Base-by-base conservation (phyloP, 164 flowering plant species). In the Dillenia suffruticosa region DNA sequence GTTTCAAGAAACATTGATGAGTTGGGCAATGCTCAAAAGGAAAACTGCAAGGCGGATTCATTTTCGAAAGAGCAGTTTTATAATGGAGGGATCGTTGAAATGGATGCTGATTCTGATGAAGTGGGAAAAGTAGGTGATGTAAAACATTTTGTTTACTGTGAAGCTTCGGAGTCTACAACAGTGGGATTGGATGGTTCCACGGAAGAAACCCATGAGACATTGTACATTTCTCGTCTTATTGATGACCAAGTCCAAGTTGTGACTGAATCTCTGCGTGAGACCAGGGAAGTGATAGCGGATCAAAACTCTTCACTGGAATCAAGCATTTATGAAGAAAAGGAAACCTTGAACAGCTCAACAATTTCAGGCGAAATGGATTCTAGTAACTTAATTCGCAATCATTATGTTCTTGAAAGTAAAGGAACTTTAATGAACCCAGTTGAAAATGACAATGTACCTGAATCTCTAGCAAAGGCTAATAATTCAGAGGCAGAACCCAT, bases 141-240 rank as follows among this genome's bases (percentile, higher is more conserved):
- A 63, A 62, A 65, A 16, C 67, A 72, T 12, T 64, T 16, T 49
- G 17, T 58, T 8, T 56, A 57, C 46, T 15, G 66, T 26, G 81
- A 74, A 70, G 57, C 79, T 22, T 69, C 74, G 53, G 75, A 70
- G 63, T 58, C 59, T 49, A 64, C 68, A 5, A 58, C 44, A 47
- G 47, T 61, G 10, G 68, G 58, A 13, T 45, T 54, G 67, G 70
- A 67, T 53, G 58, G 49, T 62, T 54, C 72, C 12, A 53, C 44
- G 58, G 68, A 66, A 58, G 62, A 63, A 63, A 56, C 66, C 46
- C 59, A 51, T 24, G 68, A 71, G 48, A 68, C 19, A 26, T 12
- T 13, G 62, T 63, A 62, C 56, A 51, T 68, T 65, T 67, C 72
- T 54, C 17, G 22, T 44, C 70, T 19, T 60, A 70, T 53, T 61